Base-by-base conservation (phyloP, 2,329 filamentous ascomycete species). In the Fusarium drepaniforme region DNA sequence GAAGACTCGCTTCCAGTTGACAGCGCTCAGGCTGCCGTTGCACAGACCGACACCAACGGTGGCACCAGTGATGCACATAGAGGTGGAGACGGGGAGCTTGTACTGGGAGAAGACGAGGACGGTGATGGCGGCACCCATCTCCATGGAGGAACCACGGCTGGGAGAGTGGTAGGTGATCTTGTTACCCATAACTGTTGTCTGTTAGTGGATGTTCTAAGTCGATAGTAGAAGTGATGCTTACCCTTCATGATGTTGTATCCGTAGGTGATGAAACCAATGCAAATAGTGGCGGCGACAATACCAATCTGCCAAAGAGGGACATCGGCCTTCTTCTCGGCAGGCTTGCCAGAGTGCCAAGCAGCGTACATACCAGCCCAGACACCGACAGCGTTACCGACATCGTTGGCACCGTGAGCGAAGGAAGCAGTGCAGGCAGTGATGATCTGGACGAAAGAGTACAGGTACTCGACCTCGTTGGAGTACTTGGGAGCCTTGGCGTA, bases 201-300 rank as follows among this genome's bases (percentile, higher is more conserved):
- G 68, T 80, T 69, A 80, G 78, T n/a, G 16, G 0, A 0, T 38
- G 40, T 0, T 23, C 7, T 3, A 1, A 44, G 42, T 44, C 12
- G 7, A 8, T 3, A 44, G 42, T 15, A 7, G 21, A 5, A 15
- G 12, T 15, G n/a, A 13, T 13, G 74, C 88, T 82, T 84, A 91
- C 89, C 91, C 85, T 93, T 94, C 93, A 95, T 95, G 84, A 95
- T 95, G 86, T 95, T 94, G 86, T 94, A 95, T 12, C 93, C 93
- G 78, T 94, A 95, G 16, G 93, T 94, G 80, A 92, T 86, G 67
- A 95, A 87, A 76, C 93, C 93, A 49, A 91, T 73, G 57, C 88
- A 93, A 80, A 94, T 91, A 44, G 86, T 90, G 2, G 86, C 81
- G 30, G 90, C 87, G 15, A 93, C 85, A 21, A 95, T 92, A 61